Evolutionary conservation across 148 eudicot species (phyloP), one percentile per base, ranked within the genome.

Genomic region (Gaultheria prostrata): DNA sequence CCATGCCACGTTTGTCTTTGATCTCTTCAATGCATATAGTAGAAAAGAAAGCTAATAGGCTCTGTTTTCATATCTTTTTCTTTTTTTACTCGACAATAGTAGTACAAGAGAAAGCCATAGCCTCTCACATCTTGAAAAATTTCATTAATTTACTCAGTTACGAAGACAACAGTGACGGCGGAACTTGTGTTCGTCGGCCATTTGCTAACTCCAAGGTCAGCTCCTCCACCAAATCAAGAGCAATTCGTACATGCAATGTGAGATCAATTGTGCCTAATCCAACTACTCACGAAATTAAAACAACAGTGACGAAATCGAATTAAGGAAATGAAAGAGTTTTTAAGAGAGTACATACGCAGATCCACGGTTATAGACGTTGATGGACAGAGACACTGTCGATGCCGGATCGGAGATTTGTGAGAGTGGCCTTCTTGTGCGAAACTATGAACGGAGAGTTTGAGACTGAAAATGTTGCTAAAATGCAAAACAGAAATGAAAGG

Each of bases 341-440:
- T 56, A n/a, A 1, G 35, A 82, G 28, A 73, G 6, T 24, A 15
- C 82, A 11, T 89, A 90, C 92, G 83, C 82, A 80, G 86, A 90
- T 89, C 92, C 92, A 14, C 72, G 88, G 39, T 90, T 90, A 83
- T 89, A 89, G 78, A 90, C 9, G 50, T 90, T 91, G 70, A 90
- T 87, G 3, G 88, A 77, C 92, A 18, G 89, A 84, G 53, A 90
- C 86, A 32, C 83, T 87, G 51, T 90, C 91, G n/a, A 80, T 80
- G 46, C 91, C 92, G 76, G 85, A 80, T 39, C 78, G 61, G 79
- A 87, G 91, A 82, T 83, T 86, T 11, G 86, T 84, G 83, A 90
- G 80, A 43, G 83, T 72, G 72, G 89, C 91, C 78, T 89, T 90
- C 88, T 90, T 90, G 84, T 90, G 92, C n/a, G 90, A 91, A 5